Evolutionary conservation across 2,329 filamentous ascomycete species (phyloP).

Genomic region (Diplodia seriata): DNA sequence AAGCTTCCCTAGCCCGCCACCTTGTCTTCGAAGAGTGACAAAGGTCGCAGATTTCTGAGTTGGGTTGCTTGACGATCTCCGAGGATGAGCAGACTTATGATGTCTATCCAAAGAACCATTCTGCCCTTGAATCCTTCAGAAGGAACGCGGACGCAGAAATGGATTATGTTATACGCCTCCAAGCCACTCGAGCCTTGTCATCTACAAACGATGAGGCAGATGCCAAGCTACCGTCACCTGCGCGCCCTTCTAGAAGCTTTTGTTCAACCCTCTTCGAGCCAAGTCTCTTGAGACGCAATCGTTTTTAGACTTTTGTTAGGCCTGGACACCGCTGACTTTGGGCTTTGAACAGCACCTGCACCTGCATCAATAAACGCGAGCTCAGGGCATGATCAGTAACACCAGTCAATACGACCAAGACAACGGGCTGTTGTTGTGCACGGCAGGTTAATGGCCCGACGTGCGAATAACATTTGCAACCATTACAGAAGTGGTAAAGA

Average conservation of each 20-base stretch:
- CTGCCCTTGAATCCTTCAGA: background rate
- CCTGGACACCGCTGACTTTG: conserved; percentile 2
- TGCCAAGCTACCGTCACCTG: background rate
- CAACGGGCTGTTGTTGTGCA: background rate
- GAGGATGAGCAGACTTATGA: background rate
- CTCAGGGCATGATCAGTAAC: conserved; percentile 8
- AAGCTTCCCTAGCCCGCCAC: background rate
- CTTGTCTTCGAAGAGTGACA: background rate
- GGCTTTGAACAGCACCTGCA: conserved; percentile 10
- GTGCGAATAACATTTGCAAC: background rate
- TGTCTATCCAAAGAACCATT: background rate
- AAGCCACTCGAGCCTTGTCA: background rate
- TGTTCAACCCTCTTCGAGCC: background rate
- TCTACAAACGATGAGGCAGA: background rate
- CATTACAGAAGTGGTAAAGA: background rate
- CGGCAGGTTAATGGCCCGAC: background rate
- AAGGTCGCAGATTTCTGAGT: background rate
- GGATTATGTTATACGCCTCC: background rate
- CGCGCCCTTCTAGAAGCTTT: background rate
- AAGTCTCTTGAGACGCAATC: background rate
- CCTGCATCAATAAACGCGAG: background rate
- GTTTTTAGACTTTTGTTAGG: conserved; percentile 4
- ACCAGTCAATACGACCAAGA: background rate
- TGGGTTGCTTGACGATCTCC: background rate
- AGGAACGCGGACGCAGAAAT: background rate